Evolutionary conservation across 1,139 yeast genomes (phyloP), one percentile per base, ranked within the genome.

Genomic region (Kurtzmaniella natalensis): DNA sequence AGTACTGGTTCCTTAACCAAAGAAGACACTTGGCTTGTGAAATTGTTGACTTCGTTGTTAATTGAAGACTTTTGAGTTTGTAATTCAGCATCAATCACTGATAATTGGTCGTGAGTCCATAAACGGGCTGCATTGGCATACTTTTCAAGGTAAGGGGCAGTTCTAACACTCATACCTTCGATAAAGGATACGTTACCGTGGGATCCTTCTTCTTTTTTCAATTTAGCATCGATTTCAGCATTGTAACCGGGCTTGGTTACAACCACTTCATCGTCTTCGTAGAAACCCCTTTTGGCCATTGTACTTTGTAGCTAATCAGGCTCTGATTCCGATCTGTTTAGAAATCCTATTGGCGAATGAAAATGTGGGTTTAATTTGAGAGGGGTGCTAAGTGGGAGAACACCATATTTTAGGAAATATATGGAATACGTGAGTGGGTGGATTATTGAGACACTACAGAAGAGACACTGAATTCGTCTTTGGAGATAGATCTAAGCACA

Each of bases 141-240:
- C 15, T 54, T 45, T 44, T 75, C 77, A 38, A 75, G 57, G 34
- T 52, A 53, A 21, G 78, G 75, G 3, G 72, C 55, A 6, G 76
- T 53, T 40, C 78, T 58, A 33, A 76, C 61, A 5, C 65, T 65
- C 73, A 74, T 74, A n/a, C 81, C 81, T 18, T 72, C 57, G 31
- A 74, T 53, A 33, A 69, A 63, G 6, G 67, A 51, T 25, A 64
- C 62, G 30, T 64, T 57, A 7, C 71, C 67, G 40, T 70, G 71
- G 4, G 58, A 38, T 1, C 67, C 50, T 46, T 71, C 77, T 42
- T 65, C 45, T 26, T 55, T 47, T 41, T 59, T 52, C 44, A 72
- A 53, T 28, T 61, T 62, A 9, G 48, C 36, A 10, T 64, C 40
- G 22, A 71, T 68, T 22, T 59, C 55, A 23, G 59, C 45, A 35